Evolutionary conservation across 331 rosid species (phyloP).

Genomic region (Stylosanthes scabra): DNA sequence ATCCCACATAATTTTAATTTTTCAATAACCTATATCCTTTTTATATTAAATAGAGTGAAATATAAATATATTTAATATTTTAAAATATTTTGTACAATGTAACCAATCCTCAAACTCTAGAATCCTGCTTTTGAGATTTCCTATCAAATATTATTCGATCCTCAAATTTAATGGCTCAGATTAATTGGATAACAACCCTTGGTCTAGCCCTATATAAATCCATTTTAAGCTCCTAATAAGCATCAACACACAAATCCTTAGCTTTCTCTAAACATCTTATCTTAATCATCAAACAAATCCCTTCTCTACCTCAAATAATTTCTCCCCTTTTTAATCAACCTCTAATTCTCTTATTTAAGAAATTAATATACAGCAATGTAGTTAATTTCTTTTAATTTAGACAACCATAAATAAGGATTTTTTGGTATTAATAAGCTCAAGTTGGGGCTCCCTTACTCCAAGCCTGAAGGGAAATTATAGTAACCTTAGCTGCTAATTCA

Average conservation of each 20-base stretch:
- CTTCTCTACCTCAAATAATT: no score
- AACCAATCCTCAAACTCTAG: slow-evolving; percentile 37
- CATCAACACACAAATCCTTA: slow-evolving; percentile 31
- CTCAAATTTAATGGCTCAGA: slow-evolving; percentile 42
- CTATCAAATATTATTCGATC: slow-evolving; percentile 23
- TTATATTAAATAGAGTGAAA: no score
- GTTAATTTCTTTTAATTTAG: background rate
- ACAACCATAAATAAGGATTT: background rate
- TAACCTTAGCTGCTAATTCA: slow-evolving; percentile 68
- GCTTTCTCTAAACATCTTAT: background rate
- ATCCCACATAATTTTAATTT: no score
- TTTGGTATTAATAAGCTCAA: slow-evolving; percentile 13
- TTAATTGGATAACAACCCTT: slow-evolving; percentile 31
- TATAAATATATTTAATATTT: no score
- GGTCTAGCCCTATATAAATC: slow-evolving; percentile 52
- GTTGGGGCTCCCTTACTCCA: slow-evolving; percentile 58
- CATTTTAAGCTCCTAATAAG: slow-evolving; percentile 9
- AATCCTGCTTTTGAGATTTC: slow-evolving; percentile 40
- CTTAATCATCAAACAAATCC: background rate
- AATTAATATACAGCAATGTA: background rate
- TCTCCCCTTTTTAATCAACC: no score
- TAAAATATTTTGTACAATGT: background rate
- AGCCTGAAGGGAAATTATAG: slow-evolving; percentile 60
- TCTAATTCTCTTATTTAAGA: no score
- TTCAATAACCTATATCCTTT: no score